Evolutionary conservation across 768 basidiomycete genomes (phyloP).

Genomic region (Leccinum disarticulatum): DNA sequence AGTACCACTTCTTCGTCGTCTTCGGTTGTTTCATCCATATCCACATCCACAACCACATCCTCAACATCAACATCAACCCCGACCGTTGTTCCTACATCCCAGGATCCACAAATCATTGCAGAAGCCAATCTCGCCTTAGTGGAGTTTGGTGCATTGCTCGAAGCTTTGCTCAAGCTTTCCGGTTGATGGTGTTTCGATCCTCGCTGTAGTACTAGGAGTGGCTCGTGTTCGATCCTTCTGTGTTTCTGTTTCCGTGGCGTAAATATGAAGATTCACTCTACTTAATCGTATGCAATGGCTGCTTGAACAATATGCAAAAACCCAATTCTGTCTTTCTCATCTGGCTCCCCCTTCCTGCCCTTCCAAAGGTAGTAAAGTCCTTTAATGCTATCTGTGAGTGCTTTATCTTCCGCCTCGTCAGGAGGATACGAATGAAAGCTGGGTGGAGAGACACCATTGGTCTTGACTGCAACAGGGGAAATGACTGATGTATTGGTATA

Average conservation of each 20-base stretch:
- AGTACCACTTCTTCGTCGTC: constrained; percentile 15
- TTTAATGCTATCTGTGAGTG: constrained; percentile 51
- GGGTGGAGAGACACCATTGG: constrained; percentile 11
- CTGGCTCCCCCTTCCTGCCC: constrained; percentile 27
- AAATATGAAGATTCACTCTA: constrained; percentile 1
- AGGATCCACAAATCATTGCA: constrained; percentile 21
- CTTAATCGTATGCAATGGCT: constrained; percentile 24
- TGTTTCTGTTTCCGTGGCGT: not conserved
- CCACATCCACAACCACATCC: constrained; percentile 1
- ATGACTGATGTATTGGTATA: constrained; percentile 11
- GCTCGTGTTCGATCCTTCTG: not conserved
- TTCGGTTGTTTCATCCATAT: not conserved
- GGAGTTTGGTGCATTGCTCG: constrained; percentile 23
- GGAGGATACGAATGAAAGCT: not conserved
- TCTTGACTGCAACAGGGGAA: constrained; percentile 17
- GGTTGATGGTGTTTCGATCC: not conserved
- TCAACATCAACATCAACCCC: constrained; percentile 6
- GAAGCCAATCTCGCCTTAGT: constrained; percentile 29
- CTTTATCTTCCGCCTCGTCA: constrained; percentile 34
- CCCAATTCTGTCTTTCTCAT: constrained; percentile 23
- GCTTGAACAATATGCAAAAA: constrained; percentile 38
- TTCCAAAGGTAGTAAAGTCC: constrained; percentile 64
- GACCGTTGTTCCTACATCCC: constrained; percentile 18
- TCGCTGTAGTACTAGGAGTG: not conserved
- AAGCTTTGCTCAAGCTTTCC: constrained; percentile 9